Conservation (phyloP, 2,329 filamentous ascomycete species). For the Scopulariopsis brevicaulis region DNA sequence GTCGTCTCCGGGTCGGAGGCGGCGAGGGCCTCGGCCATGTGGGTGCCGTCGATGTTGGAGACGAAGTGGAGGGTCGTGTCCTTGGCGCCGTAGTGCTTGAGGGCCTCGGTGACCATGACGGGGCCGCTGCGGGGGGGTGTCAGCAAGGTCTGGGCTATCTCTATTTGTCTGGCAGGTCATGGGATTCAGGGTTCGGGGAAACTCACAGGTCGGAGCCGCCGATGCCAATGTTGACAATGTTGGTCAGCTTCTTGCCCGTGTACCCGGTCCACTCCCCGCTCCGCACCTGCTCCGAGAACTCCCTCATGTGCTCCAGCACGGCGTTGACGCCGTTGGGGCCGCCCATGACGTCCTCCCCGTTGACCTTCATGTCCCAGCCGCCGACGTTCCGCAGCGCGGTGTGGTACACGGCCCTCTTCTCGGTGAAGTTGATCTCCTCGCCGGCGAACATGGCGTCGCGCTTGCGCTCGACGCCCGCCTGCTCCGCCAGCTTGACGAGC, state of each 20-base stretch:
- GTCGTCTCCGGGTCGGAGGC: constrained; percentile 91
- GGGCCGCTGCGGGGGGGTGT: constrained; percentile 54
- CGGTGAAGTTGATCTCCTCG: constrained; percentile 99
- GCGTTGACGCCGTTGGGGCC: constrained; percentile 78
- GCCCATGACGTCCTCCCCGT: constrained; percentile 87
- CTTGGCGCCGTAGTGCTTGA: constrained; percentile 85
- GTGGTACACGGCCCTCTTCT: constrained; percentile 93
- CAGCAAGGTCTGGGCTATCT: constrained; percentile 13
- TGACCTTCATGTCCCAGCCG: constrained; percentile 72
- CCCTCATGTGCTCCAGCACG: constrained; percentile 94
- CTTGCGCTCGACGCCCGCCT: constrained; percentile 84
- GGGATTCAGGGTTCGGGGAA: neutral
- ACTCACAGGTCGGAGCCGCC: constrained; percentile 95
- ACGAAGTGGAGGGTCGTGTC: constrained; percentile 92
- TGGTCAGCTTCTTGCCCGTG: constrained; percentile 94
- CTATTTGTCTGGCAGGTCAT: too few species aligned
- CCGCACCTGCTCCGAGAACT: constrained; percentile 90
- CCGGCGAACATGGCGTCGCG: constrained; percentile 96
- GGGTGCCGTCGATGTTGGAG: constrained; percentile 98
- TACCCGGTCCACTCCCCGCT: constrained; percentile 95
- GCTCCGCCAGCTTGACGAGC: constrained; percentile 79
- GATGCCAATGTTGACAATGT: constrained; percentile 94
- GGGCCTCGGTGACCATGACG: constrained; percentile 96
- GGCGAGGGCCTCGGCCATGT: constrained; percentile 87
- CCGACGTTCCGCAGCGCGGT: constrained; percentile 83